Evolutionary conservation across 1,284 basidiomycete species (phyloP).

Genomic region (Wolfiporia cocos): DNA sequence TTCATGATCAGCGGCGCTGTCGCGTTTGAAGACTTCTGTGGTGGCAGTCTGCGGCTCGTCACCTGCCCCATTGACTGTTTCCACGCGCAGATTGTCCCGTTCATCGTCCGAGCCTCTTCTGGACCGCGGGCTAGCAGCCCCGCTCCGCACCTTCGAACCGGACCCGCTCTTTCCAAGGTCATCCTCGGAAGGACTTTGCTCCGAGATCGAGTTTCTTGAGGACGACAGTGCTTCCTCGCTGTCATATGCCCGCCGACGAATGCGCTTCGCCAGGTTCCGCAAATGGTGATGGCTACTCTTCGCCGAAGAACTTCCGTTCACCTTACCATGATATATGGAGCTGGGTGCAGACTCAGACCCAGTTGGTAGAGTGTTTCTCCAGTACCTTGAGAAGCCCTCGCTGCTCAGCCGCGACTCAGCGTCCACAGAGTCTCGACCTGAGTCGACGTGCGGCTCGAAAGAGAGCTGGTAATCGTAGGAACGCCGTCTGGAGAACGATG

Average conservation of each 20-base stretch:
- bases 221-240: conserved; percentile 46
- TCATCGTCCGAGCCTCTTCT: neutral
- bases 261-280: conserved; percentile 32
- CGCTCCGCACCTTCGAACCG: no score
- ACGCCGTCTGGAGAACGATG: conserved; percentile 34
- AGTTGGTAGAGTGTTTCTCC: conserved; percentile 25
- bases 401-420: conserved; percentile 36
- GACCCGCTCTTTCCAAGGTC: conserved; percentile 15
- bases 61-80: neutral
- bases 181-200: conserved; percentile 33
- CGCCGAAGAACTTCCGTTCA: conserved; percentile 30
- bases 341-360: conserved; percentile 28
- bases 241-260: conserved; percentile 27
- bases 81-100: neutral
- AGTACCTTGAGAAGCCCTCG: conserved; percentile 36
- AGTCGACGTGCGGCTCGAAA: conserved; percentile 28
- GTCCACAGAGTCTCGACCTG: conserved; percentile 29
- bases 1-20: conserved; percentile 2
- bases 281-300: conserved; percentile 35
- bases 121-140: no score
- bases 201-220: conserved; percentile 40
- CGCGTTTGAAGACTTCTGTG: neutral
- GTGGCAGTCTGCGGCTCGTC: neutral
- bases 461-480: conserved; percentile 42
- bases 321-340: conserved; percentile 24